These are phyloP conservation scores for Quaeritorhiza haematococci DNA, from an alignment of 371 early-diverging fungal species.

Conservation along the genomic window DNA sequence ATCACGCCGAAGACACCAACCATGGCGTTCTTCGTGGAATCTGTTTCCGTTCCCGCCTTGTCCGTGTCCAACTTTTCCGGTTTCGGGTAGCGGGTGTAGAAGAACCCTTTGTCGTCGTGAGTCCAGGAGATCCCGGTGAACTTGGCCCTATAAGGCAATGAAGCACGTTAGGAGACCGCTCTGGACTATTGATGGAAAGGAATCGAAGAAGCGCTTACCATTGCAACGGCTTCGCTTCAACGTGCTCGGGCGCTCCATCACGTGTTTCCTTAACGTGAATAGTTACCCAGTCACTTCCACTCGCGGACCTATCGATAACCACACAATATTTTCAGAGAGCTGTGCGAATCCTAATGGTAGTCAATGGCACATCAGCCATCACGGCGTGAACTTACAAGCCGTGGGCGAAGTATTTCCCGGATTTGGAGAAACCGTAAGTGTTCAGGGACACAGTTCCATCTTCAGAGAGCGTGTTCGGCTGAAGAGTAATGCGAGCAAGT, in stretches of 20 bases:
- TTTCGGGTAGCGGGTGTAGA: constrained; percentile 44
- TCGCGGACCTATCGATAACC: constrained; percentile 13
- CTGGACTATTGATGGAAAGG: too few species aligned
- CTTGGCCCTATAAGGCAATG: constrained; percentile 44
- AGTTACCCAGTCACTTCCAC: constrained; percentile 58
- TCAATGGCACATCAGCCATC: too few species aligned
- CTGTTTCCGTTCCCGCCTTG: constrained; percentile 63
- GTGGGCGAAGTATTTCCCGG: constrained; percentile 46
- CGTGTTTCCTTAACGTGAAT: constrained; percentile 38
- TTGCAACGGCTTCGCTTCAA: constrained; percentile 20
- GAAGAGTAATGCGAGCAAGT: not conserved
- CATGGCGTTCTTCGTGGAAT: constrained; percentile 40
- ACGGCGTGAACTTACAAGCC: constrained; percentile 16
- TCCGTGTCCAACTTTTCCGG: constrained; percentile 34
- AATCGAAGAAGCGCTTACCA: constrained; percentile 13
- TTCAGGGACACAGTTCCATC: constrained; percentile 41
- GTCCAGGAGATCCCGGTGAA: constrained; percentile 53
- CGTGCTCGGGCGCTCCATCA: constrained; percentile 21
- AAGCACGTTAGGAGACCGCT: not conserved
- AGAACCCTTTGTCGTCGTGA: constrained; percentile 60
- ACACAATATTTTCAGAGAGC: not conserved
- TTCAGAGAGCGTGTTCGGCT: constrained; percentile 49
- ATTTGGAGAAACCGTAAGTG: constrained; percentile 43
- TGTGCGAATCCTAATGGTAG: not conserved
- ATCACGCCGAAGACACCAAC: constrained; percentile 17